Evolutionary conservation across 805 yeast species (phyloP).

Genomic region (Yarrowia sp.): DNA sequence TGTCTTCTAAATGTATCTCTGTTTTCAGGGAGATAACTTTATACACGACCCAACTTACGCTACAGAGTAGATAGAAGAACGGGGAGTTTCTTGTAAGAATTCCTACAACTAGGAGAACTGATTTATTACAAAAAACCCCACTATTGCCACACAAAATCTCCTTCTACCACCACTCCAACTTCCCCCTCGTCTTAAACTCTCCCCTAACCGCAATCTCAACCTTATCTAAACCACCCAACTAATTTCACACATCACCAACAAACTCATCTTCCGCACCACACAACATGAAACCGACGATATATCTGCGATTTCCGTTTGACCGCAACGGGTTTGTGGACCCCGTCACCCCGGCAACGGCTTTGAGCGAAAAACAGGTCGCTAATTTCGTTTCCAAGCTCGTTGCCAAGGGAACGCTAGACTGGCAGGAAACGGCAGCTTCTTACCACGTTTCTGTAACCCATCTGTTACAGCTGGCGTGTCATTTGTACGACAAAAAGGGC

Average conservation of each 20-base stretch:
- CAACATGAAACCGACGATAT: conserved; percentile 10
- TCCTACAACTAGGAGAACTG: too few relatives aligned
- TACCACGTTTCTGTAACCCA: neutral
- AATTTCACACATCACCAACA: neutral
- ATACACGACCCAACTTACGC: too few relatives aligned
- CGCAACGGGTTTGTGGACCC: conserved; percentile 4
- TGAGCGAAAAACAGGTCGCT: neutral
- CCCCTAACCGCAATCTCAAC: conserved; percentile 17
- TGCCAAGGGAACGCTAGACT: neutral
- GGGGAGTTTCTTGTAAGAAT: too few relatives aligned
- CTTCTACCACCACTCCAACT: neutral
- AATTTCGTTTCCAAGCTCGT: neutral
- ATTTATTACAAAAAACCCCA: neutral
- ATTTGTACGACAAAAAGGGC: conserved; percentile 18
- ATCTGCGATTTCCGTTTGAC: conserved; percentile 7
- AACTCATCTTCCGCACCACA: neutral
- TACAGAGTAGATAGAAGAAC: neutral
- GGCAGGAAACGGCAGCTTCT: neutral
- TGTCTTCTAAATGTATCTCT: too few relatives aligned
- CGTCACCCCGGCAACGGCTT: neutral
- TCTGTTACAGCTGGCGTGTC: neutral
- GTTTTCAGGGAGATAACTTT: too few relatives aligned
- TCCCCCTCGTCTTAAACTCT: neutral
- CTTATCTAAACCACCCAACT: neutral
- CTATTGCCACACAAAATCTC: neutral